Evolutionary conservation across 108 stramenopile genomes (phyloP).

Genomic region (Stephanodiscus triporus): DNA sequence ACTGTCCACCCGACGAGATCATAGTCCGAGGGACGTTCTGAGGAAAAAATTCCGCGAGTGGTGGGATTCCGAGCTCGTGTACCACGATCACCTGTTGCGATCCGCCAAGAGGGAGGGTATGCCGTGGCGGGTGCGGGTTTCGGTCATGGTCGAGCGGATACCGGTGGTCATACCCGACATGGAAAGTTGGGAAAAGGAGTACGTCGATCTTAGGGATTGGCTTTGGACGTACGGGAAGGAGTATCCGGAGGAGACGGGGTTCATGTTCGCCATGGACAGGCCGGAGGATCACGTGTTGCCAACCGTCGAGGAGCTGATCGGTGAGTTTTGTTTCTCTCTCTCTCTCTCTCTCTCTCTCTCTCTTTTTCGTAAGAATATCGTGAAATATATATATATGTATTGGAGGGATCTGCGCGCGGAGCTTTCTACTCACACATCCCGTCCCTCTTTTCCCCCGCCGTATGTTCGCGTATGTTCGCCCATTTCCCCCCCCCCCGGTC

Average conservation of each 20-base stretch:
- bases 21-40: conserved; percentile 44
- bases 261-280: conserved; percentile 47
- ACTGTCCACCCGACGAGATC: conserved; percentile 61
- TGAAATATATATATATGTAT: too few relatives aligned
- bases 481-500: background rate
- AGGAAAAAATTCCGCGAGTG: conserved; percentile 62
- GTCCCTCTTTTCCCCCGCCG: background rate
- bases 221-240: conserved; percentile 64
- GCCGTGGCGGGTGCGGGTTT: conserved; percentile 79
- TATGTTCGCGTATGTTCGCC: background rate
- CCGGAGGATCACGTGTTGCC: conserved; percentile 46
- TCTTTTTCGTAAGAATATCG: too few relatives aligned
- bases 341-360: too few relatives aligned
- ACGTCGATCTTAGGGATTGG: conserved; percentile 60
- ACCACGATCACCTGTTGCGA: conserved; percentile 63
- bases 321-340: conserved; percentile 50
- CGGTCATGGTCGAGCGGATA: conserved; percentile 74
- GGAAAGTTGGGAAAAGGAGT: conserved; percentile 72
- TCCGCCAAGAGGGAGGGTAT: conserved; percentile 67
- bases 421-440: too few relatives aligned
- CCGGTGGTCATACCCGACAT: conserved; percentile 75
- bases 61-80: conserved; percentile 57
- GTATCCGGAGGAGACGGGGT: conserved; percentile 72
- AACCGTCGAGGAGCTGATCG: conserved; percentile 68
- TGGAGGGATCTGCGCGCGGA: too few relatives aligned